A percentile compares a stretch with the other conserved stretches of the same genome.
phyloP scores from a whole-genome alignment of 2,329 filamentous ascomycete genomes.

The Coniochaeta hoffmannii region DNA sequence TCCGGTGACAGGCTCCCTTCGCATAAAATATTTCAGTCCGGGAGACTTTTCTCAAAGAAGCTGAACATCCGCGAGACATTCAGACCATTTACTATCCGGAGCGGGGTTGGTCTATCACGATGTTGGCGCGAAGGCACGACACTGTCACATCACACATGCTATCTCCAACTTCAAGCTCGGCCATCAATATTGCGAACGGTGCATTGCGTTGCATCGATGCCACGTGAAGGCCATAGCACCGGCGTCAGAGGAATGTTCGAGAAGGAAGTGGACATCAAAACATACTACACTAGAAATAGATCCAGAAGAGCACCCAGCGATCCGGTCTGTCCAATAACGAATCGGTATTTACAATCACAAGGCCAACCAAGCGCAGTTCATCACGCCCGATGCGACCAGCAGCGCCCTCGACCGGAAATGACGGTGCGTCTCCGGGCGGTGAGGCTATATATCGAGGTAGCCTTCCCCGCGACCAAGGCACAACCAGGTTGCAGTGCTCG shows the following conservation, averaged over 20 bases:
- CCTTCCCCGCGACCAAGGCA: not conserved
- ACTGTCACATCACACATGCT: too few relatives aligned
- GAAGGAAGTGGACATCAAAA: not conserved
- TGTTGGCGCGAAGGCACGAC: too few relatives aligned
- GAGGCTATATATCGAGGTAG: not conserved
- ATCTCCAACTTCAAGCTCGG: too few relatives aligned
- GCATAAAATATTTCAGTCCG: too few relatives aligned
- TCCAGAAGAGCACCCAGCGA: not conserved
- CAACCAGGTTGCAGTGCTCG: not conserved
- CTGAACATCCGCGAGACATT: too few relatives aligned
- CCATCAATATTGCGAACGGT: too few relatives aligned
- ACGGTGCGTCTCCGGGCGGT: not conserved
- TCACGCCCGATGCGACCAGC: not conserved
- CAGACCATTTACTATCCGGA: not conserved
- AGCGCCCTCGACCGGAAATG: not conserved
- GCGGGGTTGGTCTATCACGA: not conserved
- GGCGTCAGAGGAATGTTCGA: not conserved
- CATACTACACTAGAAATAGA: slow-evolving; percentile 1
- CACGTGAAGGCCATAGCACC: not conserved
- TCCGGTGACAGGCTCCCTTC: too few relatives aligned
- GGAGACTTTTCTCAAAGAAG: too few relatives aligned
- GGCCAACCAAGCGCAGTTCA: not conserved
- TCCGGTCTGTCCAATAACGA: not conserved
- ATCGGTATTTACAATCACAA: not conserved
- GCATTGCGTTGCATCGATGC: not conserved